phyloP scores from a whole-genome alignment of 495 filamentous ascomycete genomes.

The Podospora appendiculata region DNA sequence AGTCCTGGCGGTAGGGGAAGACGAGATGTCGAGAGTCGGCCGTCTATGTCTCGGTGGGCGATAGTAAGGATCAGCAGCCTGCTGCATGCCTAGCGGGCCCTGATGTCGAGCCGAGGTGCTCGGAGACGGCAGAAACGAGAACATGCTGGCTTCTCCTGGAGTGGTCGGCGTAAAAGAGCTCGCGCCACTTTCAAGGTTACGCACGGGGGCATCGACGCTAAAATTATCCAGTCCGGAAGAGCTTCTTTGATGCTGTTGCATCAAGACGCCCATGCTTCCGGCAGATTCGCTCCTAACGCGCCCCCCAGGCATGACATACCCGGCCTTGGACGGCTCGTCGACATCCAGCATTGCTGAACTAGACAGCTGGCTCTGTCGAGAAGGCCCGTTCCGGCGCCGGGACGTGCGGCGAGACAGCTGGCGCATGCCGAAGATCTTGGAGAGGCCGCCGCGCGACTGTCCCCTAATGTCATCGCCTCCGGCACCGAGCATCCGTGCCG shows the following conservation, averaged over 20 bases:
- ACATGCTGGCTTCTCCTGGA: constrained; percentile 56
- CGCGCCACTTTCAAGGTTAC: constrained; percentile 27
- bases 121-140: constrained; percentile 59
- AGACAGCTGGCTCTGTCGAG: constrained; percentile 70
- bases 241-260: constrained; percentile 36
- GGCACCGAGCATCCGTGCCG: constrained; percentile 69
- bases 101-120: constrained; percentile 30
- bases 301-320: constrained; percentile 52
- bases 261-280: constrained; percentile 64
- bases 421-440: constrained; percentile 86
- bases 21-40: constrained; percentile 45
- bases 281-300: constrained; percentile 75
- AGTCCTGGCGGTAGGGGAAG: constrained; percentile 27
- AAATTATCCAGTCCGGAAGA: constrained; percentile 35
- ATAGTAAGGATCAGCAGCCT: constrained; percentile 68
- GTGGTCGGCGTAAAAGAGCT: constrained; percentile 63
- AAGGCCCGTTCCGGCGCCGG: constrained; percentile 45
- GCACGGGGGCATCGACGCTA: constrained; percentile 31
- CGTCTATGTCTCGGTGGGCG: constrained; percentile 68
- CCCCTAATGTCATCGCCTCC: constrained; percentile 65
- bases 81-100: constrained; percentile 38
- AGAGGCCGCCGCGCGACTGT: constrained; percentile 76
- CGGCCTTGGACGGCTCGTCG: constrained; percentile 56
- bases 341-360: constrained; percentile 69
- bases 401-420: constrained; percentile 75